Base-by-base conservation (phyloP, 2,329 filamentous ascomycete genomes). In the Knufia petricola region DNA sequence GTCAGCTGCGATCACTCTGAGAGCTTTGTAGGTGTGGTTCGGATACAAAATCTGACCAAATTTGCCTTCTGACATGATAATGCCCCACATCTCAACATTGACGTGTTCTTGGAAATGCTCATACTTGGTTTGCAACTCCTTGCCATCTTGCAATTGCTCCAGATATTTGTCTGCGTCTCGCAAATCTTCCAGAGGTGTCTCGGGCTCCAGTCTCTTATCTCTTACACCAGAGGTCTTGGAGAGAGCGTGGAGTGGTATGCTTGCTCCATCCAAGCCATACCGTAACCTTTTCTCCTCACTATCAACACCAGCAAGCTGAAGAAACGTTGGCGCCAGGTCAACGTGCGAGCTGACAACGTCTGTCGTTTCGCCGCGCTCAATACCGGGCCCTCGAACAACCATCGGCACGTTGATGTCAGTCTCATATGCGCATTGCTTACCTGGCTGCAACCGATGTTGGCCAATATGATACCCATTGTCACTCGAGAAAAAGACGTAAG, bases 401-500 rank as follows among this genome's bases (percentile, higher is more conserved):
- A 82, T 68, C 0, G 78, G 78, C 1, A 81, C 73, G 1, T 77
- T 73, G 51, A 81, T 75, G 51, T 81, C 77, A 44, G 78, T 75
- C 30, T 81, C 78, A 47, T 73, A 79, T 0, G 71, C 73, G 49
- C 75, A 78, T 8, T 72, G 69, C 56, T 81, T 81, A 0, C 76
- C 77, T 0, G 77, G 76, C 1, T 71, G 72, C 13, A 81, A 61
- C 1, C 78, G 68, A 53, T 81, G 77, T 41, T 81, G 76, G 1
- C 76, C 71, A 36, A 81, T 73, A 50, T 81, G 78, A 54, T 73
- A 81, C 0, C 78, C 77, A 48, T 81, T 81, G 56, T 81, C 65
- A 0, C 76, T 74, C 23, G 79, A 75, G 48, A 79, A 79, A 12
- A 85, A 70, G 1, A 84, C 66, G n/a, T 76, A 79, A 0, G 77